phyloP scores from a whole-genome alignment of 2,329 filamentous ascomycete species.

The Trichoderma semiorbis region DNA sequence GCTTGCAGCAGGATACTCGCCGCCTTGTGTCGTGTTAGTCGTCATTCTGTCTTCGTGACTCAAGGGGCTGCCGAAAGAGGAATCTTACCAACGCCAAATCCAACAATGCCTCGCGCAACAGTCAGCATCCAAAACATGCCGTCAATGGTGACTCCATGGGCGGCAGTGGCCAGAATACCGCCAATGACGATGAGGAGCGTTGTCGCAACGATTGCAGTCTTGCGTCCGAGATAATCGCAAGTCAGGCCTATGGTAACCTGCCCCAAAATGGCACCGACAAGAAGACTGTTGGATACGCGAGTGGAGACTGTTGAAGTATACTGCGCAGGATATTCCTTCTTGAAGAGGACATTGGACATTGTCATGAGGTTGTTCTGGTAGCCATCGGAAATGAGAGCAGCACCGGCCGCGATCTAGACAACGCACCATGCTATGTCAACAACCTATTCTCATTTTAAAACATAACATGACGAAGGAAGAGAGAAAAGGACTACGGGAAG shows the following conservation, averaged over 20 bases:
- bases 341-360: conserved; percentile 32
- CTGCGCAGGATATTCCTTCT: conserved; percentile 32
- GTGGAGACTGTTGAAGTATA: conserved; percentile 39
- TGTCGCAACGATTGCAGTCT: conserved; percentile 44
- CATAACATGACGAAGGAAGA: background rate
- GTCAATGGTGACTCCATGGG: conserved; percentile 41
- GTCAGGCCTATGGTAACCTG: conserved; percentile 41
- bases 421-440: background rate
- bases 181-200: conserved; percentile 47
- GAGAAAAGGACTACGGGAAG: background rate
- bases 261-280: conserved; percentile 43
- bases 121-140: conserved; percentile 54
- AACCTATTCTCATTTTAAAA: background rate
- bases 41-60: background rate
- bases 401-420: conserved; percentile 29
- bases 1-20: conserved; percentile 47
- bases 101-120: conserved; percentile 45
- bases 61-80: background rate
- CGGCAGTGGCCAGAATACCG: conserved; percentile 44
- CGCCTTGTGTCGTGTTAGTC: conserved; percentile 22
- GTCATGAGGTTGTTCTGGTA: conserved; percentile 39
- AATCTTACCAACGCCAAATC: conserved; percentile 40
- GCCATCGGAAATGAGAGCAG: conserved; percentile 35
- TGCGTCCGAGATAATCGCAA: conserved; percentile 48
- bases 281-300: conserved; percentile 34